These are phyloP conservation scores for Aspergillus phoenicis DNA, from an alignment of 2,329 filamentous ascomycete genomes.

Conservation along the genomic window DNA sequence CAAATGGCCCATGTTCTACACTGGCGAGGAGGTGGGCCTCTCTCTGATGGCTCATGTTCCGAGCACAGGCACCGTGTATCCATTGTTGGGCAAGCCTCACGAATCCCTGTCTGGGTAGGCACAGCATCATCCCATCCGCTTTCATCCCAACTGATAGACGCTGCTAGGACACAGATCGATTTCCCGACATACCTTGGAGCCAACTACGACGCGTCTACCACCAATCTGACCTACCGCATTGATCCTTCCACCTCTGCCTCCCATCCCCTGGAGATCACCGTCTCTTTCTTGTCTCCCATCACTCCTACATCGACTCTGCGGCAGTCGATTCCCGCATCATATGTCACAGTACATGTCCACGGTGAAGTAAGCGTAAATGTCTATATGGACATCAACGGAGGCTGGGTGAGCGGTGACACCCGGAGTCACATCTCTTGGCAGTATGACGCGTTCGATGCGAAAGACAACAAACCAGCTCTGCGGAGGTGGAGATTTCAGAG, in stretches of 20 bases:
- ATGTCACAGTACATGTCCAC: constrained; percentile 70
- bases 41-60: constrained; percentile 65
- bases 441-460: constrained; percentile 51
- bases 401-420: constrained; percentile 79
- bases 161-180: constrained; percentile 53
- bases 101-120: constrained; percentile 59
- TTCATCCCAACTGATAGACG: neutral
- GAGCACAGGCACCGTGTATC: constrained; percentile 62
- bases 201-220: constrained; percentile 70
- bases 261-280: constrained; percentile 55
- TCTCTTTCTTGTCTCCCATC: constrained; percentile 74
- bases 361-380: constrained; percentile 65
- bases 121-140: neutral
- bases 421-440: constrained; percentile 72
- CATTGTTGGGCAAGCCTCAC: constrained; percentile 66
- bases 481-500: constrained; percentile 49
- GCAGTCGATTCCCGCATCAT: constrained; percentile 80
- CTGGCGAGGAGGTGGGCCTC: constrained; percentile 68
- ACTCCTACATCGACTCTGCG: constrained; percentile 78
- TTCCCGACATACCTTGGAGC: constrained; percentile 63
- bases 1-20: constrained; percentile 86
- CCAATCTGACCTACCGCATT: constrained; percentile 67
- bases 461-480: constrained; percentile 42
- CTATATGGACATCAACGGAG: constrained; percentile 70
- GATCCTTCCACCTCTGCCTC: constrained; percentile 43